Conservation (phyloP, 768 basidiomycete genomes). For the Mycena haematopus region DNA sequence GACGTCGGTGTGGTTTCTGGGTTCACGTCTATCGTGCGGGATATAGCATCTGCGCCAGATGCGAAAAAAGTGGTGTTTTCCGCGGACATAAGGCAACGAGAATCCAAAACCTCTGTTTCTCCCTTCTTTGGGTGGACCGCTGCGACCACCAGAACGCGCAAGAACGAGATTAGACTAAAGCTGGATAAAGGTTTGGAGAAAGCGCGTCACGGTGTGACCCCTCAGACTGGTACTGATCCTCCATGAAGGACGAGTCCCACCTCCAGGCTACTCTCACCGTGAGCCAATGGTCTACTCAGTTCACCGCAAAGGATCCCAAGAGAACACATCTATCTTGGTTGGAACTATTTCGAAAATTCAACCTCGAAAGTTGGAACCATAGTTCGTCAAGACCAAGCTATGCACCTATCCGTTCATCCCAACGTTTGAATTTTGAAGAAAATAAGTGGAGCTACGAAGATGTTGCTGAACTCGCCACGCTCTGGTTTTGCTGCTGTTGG, state of each 20-base stretch:
- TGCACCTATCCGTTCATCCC: too few species aligned
- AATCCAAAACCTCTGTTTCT: too few species aligned
- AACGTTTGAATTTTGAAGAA: too few species aligned
- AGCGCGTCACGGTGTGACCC: conserved; percentile 18
- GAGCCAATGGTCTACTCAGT: conserved; percentile 71
- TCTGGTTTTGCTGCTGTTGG: conserved; percentile 61
- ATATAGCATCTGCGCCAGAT: conserved; percentile 70
- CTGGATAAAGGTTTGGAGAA: background rate
- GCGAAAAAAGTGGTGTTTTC: conserved; percentile 54
- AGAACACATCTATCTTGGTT: conserved; percentile 66
- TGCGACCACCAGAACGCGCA: background rate
- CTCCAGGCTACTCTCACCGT: conserved; percentile 72
- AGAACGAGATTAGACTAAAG: background rate
- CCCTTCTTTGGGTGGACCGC: background rate
- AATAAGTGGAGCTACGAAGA: conserved; percentile 66
- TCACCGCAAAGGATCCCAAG: conserved; percentile 66
- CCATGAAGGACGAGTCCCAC: conserved; percentile 69
- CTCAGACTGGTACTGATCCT: background rate
- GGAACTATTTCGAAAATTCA: conserved; percentile 86
- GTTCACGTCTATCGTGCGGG: conserved; percentile 56
- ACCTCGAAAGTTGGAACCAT: too few species aligned
- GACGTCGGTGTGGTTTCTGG: conserved; percentile 45
- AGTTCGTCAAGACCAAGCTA: too few species aligned
- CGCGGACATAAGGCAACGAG: conserved; percentile 26
- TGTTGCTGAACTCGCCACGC: conserved; percentile 72